A percentile compares a stretch with the other conserved stretches of the same genome.
These are phyloP conservation scores for Calocybe cyanea DNA, from an alignment of 768 basidiomycete species.

Conservation along the genomic window DNA sequence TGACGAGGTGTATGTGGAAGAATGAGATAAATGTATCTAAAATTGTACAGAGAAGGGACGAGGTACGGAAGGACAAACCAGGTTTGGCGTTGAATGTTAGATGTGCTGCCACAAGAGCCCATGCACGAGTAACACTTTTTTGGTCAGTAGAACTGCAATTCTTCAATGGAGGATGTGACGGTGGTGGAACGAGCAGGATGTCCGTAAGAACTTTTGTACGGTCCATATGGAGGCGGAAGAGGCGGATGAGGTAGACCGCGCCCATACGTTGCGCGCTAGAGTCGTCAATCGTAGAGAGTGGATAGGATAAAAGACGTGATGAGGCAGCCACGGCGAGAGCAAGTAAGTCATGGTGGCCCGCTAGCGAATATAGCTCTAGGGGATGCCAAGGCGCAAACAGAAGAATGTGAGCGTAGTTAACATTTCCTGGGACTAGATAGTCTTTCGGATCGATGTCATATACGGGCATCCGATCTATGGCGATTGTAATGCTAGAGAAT, in stretches of 20 bases:
- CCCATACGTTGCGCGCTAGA: conserved; percentile 23
- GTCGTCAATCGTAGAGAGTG: conserved; percentile 21
- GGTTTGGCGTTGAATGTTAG: conserved; percentile 36
- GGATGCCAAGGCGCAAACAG: conserved; percentile 31
- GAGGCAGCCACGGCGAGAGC: conserved; percentile 31
- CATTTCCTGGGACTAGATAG: conserved; percentile 23
- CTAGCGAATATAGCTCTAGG: conserved; percentile 39
- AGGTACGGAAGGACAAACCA: conserved; percentile 19
- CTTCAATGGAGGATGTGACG: conserved; percentile 20
- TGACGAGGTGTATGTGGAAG: too few species aligned
- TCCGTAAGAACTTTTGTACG: conserved; percentile 20
- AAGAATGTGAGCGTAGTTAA: conserved; percentile 29
- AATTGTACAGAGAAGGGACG: too few species aligned
- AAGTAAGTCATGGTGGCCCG: conserved; percentile 28
- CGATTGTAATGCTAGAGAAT: conserved; percentile 40
- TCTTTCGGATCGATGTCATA: conserved; percentile 21
- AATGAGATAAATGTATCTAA: too few species aligned
- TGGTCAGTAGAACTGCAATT: conserved; percentile 29
- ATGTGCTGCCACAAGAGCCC: too few species aligned
- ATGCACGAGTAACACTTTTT: conserved; percentile 30
- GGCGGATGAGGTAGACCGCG: conserved; percentile 23
- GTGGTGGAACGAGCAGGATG: too few species aligned
- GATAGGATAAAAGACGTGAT: conserved; percentile 23
- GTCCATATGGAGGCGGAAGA: conserved; percentile 22
- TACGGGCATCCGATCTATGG: conserved; percentile 33